Evolutionary conservation across 2,329 filamentous ascomycete species (phyloP), one percentile per base, ranked within the genome.

Genomic region (Bipolaris oryzae): DNA sequence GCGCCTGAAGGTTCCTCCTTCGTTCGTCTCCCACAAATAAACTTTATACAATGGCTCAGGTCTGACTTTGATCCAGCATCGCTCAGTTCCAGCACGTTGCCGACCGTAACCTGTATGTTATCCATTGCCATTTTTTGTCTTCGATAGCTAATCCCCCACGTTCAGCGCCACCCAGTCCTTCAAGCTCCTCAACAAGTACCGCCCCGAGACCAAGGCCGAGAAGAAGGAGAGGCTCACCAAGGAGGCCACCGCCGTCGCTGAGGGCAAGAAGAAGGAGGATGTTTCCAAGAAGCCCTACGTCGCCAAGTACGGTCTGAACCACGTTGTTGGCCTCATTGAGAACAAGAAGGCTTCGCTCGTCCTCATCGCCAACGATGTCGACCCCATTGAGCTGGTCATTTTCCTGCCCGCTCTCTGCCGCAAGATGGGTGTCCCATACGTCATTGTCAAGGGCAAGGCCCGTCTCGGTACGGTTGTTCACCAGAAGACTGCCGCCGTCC

Each of bases 151-250:
- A 45, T n/a, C 42, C 10, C 10, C 16, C 10, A 18, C 25, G 20
- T 33, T n/a, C 42, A 45, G 42, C 70, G 96, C 96, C 72, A 91
- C 92, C 75, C 94, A 98, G 85, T 86, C 91, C 69, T 95, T 99
- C 87, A 98, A 98, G 88, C 89, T 99, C 78, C 91, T 99, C 79
- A 96, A 96, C 91, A 99, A 99, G 88, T 99, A 99, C 90, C 92
- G 94, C 76, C 95, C 95, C 71, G 95, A 99, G 88, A 96, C 91
- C 82, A 98, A 97, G 89, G 84, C 86, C 74, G 94, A 98, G 89
- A 99, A 99, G 92, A 99, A 98, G 89, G 96, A 99, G 86, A 92
- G 95, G 84, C 87, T 99, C 69, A 88, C 91, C 80, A 92, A 96
- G 87, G 95, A 99, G 88, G 95, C 96, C 68, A 96, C 93, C 74